phyloP scores from a whole-genome alignment of 176 grass and related monocot species.

The Zea luxurians region DNA sequence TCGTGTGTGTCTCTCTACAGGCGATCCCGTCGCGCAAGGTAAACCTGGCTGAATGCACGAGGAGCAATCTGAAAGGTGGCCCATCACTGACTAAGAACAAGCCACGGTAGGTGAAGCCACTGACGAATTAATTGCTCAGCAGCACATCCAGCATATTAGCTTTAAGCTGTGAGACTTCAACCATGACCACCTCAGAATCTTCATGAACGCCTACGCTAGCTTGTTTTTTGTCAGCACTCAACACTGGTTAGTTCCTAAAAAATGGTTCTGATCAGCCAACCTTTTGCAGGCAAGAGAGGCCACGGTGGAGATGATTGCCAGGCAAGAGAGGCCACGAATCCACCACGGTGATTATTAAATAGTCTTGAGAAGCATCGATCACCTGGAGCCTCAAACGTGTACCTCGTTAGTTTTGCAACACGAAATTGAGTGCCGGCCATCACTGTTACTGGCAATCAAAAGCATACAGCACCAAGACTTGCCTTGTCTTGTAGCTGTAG shows the following conservation, averaged over 20 bases:
- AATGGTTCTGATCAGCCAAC: neutral
- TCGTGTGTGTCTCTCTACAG: conserved; percentile 3
- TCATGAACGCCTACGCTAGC: neutral
- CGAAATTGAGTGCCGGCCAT: neutral
- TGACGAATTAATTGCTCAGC: too few species aligned
- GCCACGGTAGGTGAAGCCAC: conserved; percentile 31
- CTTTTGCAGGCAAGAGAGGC: too few species aligned
- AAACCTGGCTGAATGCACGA: neutral
- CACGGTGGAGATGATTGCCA: too few species aligned
- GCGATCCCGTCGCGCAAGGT: neutral
- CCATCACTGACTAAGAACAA: conserved; percentile 39
- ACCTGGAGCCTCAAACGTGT: neutral
- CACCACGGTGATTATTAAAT: too few species aligned
- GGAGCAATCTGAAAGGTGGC: conserved; percentile 22
- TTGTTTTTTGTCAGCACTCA: neutral
- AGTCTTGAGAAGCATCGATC: neutral
- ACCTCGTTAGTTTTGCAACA: neutral
- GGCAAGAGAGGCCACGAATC: too few species aligned
- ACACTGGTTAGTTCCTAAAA: neutral
- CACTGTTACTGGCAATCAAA: neutral
- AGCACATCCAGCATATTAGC: too few species aligned
- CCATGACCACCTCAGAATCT: neutral
- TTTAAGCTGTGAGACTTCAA: neutral
- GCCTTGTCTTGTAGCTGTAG: conserved; percentile 9
- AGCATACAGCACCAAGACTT: neutral